Conservation (phyloP, 2,329 filamentous ascomycete genomes). For the Trichophyton benhamiae region DNA sequence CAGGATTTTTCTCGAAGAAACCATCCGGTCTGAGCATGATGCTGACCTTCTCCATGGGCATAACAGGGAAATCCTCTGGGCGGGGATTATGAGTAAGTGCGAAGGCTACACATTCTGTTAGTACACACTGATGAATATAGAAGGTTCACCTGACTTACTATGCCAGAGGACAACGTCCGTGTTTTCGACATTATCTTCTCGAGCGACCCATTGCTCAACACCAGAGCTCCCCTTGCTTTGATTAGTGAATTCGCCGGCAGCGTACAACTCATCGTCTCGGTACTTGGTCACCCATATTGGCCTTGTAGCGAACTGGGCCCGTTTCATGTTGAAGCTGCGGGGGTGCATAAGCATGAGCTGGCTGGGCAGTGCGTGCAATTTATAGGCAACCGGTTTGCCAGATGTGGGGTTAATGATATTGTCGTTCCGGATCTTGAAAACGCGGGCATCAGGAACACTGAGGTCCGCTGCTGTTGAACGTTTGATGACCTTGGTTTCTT, state of each 20-base stretch:
- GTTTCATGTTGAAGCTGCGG: conserved; percentile 36
- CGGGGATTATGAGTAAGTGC: conserved; percentile 54
- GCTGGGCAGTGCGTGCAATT: conserved; percentile 44
- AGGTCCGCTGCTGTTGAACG: conserved; percentile 39
- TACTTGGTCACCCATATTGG: conserved; percentile 47
- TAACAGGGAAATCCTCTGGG: conserved; percentile 56
- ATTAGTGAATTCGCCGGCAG: conserved; percentile 46
- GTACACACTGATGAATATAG: conserved; percentile 21
- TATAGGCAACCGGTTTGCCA: conserved; percentile 44
- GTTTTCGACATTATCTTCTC: conserved; percentile 38
- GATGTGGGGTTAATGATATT: conserved; percentile 42
- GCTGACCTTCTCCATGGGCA: conserved; percentile 48
- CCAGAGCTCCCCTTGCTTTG: conserved; percentile 44
- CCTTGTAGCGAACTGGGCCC: conserved; percentile 44
- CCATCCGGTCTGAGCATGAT: conserved; percentile 40
- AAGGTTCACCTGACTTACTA: conserved; percentile 19
- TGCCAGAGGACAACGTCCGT: conserved; percentile 32
- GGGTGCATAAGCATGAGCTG: conserved; percentile 45
- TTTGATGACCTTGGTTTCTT: conserved; percentile 37
- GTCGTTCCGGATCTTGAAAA: conserved; percentile 49
- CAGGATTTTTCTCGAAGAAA: conserved; percentile 42
- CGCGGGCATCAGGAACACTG: conserved; percentile 37
- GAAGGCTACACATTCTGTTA: conserved; percentile 22
- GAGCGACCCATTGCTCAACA: conserved; percentile 40
- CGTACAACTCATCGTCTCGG: conserved; percentile 41